These are phyloP conservation scores for Eucalyptus sp. DNA, from an alignment of 345 rosid genomes.

Conservation along the genomic window DNA sequence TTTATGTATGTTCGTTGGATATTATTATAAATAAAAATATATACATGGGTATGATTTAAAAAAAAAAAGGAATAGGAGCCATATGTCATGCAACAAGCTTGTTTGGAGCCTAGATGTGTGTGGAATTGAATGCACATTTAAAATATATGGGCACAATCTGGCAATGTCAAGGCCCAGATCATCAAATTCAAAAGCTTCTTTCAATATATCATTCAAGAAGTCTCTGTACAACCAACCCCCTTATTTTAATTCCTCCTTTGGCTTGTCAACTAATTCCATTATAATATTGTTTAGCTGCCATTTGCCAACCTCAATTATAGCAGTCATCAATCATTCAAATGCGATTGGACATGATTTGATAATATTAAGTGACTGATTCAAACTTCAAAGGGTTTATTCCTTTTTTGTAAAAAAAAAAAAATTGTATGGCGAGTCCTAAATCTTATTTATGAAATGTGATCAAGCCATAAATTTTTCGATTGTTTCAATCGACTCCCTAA, in stretches of 20 bases:
- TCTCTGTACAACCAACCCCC: neutral
- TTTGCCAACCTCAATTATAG: neutral
- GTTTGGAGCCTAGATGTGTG: neutral
- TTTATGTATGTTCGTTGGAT: neutral
- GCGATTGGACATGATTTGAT: neutral
- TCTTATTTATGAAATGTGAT: neutral
- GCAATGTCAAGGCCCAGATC: neutral
- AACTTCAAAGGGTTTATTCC: neutral
- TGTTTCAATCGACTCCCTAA: neutral
- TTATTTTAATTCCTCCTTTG: neutral
- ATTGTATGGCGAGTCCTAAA: neutral
- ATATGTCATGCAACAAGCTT: neutral
- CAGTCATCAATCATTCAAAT: neutral
- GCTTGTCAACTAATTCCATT: neutral
- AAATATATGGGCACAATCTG: neutral
- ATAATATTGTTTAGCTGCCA: neutral
- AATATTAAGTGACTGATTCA: neutral
- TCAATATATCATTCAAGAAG: neutral
- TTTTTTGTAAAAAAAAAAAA: neutral
- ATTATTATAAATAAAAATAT: neutral
- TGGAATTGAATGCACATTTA: neutral
- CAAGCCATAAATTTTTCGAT: neutral
- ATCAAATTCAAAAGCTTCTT: neutral
- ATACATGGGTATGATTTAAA: neutral
- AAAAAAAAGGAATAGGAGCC: neutral